These are phyloP conservation scores for Starmerella stigmatis DNA, from an alignment of 805 yeast species.

Conservation along the genomic window DNA sequence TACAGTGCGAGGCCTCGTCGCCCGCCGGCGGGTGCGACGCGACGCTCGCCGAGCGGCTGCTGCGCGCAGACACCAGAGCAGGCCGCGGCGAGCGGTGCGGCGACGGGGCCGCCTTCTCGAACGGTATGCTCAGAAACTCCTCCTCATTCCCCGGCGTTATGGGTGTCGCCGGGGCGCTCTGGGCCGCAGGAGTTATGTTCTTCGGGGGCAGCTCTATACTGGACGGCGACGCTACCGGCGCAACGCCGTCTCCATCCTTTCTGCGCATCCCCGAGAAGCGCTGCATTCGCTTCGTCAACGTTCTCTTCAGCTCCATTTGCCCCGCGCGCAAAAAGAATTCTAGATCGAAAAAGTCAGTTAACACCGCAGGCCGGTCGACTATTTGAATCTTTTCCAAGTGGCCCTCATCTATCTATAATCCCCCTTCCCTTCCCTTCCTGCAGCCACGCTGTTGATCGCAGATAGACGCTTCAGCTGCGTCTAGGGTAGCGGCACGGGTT, in stretches of 20 bases:
- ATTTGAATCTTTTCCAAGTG: background rate
- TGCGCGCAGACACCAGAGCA: background rate
- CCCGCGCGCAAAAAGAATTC: background rate
- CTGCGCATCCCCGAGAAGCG: conserved; percentile 3
- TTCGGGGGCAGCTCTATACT: conserved; percentile 13
- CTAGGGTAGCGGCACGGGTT: conserved; percentile 3
- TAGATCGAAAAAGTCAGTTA: background rate
- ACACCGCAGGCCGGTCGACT: background rate
- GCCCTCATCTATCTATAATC: background rate
- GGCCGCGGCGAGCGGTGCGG: conserved; percentile 5
- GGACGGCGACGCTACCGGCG: too few species aligned
- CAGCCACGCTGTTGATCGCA: conserved; percentile 3
- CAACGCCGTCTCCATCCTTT: conserved; percentile 2
- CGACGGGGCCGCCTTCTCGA: conserved; percentile 9
- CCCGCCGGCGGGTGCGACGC: conserved; percentile 7
- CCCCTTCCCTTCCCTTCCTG: conserved; percentile 1
- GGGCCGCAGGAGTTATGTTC: background rate
- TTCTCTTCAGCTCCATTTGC: conserved; percentile 18
- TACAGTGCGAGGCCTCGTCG: conserved; percentile 8
- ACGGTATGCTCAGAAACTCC: conserved; percentile 5
- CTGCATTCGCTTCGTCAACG: conserved; percentile 14
- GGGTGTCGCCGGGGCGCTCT: conserved; percentile 1
- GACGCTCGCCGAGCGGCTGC: conserved; percentile 5
- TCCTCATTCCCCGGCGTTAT: conserved; percentile 4
- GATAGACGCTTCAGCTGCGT: background rate